phyloP scores from a whole-genome alignment of 2,329 filamentous ascomycete genomes.

The Colletotrichum noveboracense region DNA sequence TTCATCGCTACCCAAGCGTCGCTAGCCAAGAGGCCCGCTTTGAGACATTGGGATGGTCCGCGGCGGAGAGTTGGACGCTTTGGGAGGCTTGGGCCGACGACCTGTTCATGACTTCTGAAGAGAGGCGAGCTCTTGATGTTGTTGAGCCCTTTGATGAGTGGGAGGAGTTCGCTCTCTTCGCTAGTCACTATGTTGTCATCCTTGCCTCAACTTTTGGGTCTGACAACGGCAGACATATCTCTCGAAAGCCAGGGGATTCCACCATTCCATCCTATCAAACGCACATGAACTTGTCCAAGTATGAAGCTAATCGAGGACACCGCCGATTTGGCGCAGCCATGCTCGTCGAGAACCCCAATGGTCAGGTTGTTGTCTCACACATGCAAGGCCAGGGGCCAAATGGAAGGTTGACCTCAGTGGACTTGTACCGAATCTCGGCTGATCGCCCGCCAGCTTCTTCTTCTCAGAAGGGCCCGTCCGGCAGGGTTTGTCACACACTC shows the following conservation, averaged over 20 bases:
- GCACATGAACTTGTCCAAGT: slow-evolving; percentile 37
- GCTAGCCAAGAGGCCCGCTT: slow-evolving; percentile 75
- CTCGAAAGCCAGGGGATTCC: background rate
- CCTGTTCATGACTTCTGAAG: slow-evolving; percentile 63
- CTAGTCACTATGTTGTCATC: slow-evolving; percentile 83
- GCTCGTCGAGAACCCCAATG: slow-evolving; percentile 39
- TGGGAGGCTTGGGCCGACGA: slow-evolving; percentile 84
- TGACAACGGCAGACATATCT: slow-evolving; percentile 1
- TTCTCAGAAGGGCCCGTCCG: slow-evolving; percentile 39
- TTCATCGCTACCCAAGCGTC: slow-evolving; percentile 71
- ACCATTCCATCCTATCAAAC: background rate
- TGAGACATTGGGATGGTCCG: slow-evolving; percentile 67
- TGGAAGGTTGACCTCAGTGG: slow-evolving; percentile 52
- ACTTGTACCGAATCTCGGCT: slow-evolving; percentile 46
- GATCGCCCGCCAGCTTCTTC: slow-evolving; percentile 16
- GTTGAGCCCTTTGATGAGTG: slow-evolving; percentile 93
- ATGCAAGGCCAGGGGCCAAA: slow-evolving; percentile 50
- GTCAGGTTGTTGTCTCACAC: slow-evolving; percentile 49
- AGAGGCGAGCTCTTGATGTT: slow-evolving; percentile 68
- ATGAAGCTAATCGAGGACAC: slow-evolving; percentile 45
- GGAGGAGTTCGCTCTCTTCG: slow-evolving; percentile 91
- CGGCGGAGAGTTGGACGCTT: slow-evolving; percentile 68
- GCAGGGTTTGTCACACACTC: slow-evolving; percentile 77
- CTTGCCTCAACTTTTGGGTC: slow-evolving; percentile 54
- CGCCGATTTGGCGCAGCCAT: slow-evolving; percentile 68